Evolutionary conservation across 768 basidiomycete species (phyloP).

Genomic region (Tricholoma bakamatsutake): DNA sequence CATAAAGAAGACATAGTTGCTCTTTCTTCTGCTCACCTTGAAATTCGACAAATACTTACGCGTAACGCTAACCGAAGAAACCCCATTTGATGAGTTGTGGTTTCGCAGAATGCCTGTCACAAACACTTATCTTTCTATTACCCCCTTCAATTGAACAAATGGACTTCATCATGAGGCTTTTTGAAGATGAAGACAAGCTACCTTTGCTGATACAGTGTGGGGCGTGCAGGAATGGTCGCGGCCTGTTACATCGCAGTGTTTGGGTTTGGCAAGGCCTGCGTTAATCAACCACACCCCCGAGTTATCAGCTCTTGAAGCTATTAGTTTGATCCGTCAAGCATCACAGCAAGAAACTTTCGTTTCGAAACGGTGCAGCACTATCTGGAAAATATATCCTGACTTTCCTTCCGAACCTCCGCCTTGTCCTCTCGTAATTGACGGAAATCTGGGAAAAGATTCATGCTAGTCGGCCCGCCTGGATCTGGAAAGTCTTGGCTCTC

Average conservation of each 20-base stretch:
- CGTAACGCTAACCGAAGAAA: conserved; percentile 54
- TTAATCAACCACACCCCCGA: conserved; percentile 38
- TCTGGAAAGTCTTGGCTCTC: conserved; percentile 57
- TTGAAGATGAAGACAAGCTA: conserved; percentile 37
- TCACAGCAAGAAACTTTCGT: conserved; percentile 52
- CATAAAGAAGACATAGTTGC: conserved; percentile 42
- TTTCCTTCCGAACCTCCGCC: conserved; percentile 45
- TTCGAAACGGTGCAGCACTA: conserved; percentile 48
- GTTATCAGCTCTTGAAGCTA: conserved; percentile 43
- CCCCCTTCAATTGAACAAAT: conserved; percentile 54
- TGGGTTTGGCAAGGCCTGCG: conserved; percentile 42
- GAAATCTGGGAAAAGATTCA: conserved; percentile 29
- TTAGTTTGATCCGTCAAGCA: conserved; percentile 44
- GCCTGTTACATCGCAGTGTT: conserved; percentile 56
- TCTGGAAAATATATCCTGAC: conserved; percentile 54
- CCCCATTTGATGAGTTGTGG: conserved; percentile 42
- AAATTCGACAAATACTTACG: conserved; percentile 54
- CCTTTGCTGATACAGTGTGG: conserved; percentile 57
- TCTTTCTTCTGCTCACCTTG: conserved; percentile 40
- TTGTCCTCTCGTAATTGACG: conserved; percentile 39
- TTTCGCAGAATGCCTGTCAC: conserved; percentile 38
- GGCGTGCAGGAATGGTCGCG: conserved; percentile 55
- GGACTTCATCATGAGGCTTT: conserved; percentile 45
- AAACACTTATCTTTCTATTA: conserved; percentile 49
- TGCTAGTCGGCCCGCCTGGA: conserved; percentile 58